phyloP scores from a whole-genome alignment of 2,329 filamentous ascomycete species.

The Sphaerulina musiva region DNA sequence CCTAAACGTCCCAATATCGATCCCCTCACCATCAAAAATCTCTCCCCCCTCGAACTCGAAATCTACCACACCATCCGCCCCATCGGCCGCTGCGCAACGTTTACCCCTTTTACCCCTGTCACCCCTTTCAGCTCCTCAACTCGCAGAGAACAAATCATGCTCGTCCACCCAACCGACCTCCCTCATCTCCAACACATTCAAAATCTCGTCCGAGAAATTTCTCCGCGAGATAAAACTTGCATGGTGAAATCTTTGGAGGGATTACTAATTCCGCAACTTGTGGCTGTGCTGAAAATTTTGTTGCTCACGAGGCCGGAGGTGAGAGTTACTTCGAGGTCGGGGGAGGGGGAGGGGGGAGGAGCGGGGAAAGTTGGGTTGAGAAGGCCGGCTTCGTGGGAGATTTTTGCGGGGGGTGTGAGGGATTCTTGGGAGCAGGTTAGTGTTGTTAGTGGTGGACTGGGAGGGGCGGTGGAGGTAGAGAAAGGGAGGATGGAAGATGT shows the following conservation, averaged over 20 bases:
- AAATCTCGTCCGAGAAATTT: background rate
- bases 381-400: background rate
- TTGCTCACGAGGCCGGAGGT: background rate
- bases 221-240: conserved; percentile 1
- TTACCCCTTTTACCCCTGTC: too few relatives aligned
- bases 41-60: conserved; percentile 4
- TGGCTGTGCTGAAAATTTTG: conserved; percentile 1
- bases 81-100: conserved; percentile 6
- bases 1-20: conserved; percentile 1
- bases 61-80: conserved; percentile 6
- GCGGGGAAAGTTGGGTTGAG: background rate
- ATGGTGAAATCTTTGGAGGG: background rate
- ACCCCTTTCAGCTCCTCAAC: too few relatives aligned
- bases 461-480: too few relatives aligned
- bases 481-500: too few relatives aligned
- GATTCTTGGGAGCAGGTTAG: background rate
- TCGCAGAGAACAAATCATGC: conserved; percentile 3
- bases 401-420: background rate
- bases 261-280: background rate
- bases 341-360: background rate
- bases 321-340: background rate
- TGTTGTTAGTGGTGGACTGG: background rate
- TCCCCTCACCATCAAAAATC: background rate
- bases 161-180: conserved; percentile 5
- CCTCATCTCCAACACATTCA: conserved; percentile 2